Percentiles rank a stretch among this genome's conserved stretches.
Conservation (phyloP, 2,329 filamentous ascomycete species). For the Biscogniauxia mediterranea region DNA sequence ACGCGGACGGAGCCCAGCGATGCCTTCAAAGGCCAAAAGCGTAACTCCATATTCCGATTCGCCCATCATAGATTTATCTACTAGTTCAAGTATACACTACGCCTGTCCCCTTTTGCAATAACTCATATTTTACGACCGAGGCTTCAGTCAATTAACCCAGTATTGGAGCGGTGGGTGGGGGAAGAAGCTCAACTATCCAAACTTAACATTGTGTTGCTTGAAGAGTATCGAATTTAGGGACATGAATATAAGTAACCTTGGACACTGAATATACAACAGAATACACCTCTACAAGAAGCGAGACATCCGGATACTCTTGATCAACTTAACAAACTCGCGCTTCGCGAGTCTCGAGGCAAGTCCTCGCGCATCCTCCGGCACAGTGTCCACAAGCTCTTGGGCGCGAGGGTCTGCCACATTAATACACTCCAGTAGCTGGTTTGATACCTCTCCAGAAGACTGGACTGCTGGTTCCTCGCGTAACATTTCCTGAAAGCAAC, state of each 20-base stretch:
- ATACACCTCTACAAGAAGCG: constrained; percentile 7
- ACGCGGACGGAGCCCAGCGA: constrained; percentile 1
- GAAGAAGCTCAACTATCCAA: neutral
- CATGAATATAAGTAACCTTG: neutral
- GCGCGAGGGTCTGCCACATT: constrained; percentile 52
- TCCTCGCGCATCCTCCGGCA: constrained; percentile 16
- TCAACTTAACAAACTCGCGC: constrained; percentile 34
- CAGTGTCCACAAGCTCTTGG: constrained; percentile 29
- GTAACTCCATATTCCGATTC: too few species aligned
- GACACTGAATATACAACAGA: neutral
- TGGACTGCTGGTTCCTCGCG: constrained; percentile 51
- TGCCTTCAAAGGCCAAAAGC: neutral
- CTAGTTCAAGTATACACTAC: neutral
- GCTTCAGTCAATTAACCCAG: neutral
- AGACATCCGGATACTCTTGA: constrained; percentile 19
- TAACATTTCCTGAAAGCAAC: constrained; percentile 58
- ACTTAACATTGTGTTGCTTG: neutral
- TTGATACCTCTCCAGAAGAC: constrained; percentile 43
- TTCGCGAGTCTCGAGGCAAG: constrained; percentile 9
- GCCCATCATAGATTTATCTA: too few species aligned
- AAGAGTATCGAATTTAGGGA: neutral
- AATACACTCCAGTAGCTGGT: constrained; percentile 54
- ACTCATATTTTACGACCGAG: neutral
- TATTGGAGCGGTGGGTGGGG: neutral
- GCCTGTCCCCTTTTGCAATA: neutral